A percentile compares a stretch with the other conserved stretches of the same genome.
phyloP scores from a whole-genome alignment of 805 yeast genomes.

The Candida morakotiae region DNA sequence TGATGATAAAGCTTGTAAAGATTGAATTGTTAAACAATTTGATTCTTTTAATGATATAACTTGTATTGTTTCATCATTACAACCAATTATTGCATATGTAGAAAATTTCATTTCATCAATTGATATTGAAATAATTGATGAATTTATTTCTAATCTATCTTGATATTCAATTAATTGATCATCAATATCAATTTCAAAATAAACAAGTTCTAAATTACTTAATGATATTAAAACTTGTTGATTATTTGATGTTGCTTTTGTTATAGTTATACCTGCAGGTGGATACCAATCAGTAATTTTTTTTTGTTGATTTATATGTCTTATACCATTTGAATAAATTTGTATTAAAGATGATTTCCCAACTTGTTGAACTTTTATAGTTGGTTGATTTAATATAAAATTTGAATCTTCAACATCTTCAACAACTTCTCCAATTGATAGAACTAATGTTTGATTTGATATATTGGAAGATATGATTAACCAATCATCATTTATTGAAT shows the following conservation, averaged over 20 bases:
- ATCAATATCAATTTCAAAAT: constrained; percentile 68
- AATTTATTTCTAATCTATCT: constrained; percentile 51
- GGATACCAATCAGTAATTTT: constrained; percentile 71
- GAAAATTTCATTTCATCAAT: constrained; percentile 42
- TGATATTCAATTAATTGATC: constrained; percentile 71
- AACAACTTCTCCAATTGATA: constrained; percentile 76
- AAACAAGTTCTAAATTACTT: constrained; percentile 70
- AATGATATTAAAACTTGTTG: constrained; percentile 69
- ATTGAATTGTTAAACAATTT: constrained; percentile 53
- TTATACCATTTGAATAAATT: constrained; percentile 64
- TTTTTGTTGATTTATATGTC: constrained; percentile 41
- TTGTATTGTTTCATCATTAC: constrained; percentile 66
- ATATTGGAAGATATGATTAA: constrained; percentile 57
- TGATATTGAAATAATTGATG: constrained; percentile 46
- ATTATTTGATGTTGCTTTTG: constrained; percentile 56
- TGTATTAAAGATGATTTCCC: constrained; percentile 66
- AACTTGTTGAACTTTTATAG: constrained; percentile 66
- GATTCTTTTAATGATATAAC: constrained; percentile 60
- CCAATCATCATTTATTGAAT: constrained; percentile 53
- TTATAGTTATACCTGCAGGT: constrained; percentile 68
- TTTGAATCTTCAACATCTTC: constrained; percentile 71
- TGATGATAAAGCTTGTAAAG: constrained; percentile 65
- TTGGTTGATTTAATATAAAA: constrained; percentile 50
- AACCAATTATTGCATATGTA: constrained; percentile 63
- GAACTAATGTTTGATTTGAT: constrained; percentile 62